Percentiles rank a stretch among this genome's conserved stretches.
These are phyloP conservation scores for Saxispiralis lemnorum DNA, from an alignment of 495 filamentous ascomycete genomes.

Conservation along the genomic window DNA sequence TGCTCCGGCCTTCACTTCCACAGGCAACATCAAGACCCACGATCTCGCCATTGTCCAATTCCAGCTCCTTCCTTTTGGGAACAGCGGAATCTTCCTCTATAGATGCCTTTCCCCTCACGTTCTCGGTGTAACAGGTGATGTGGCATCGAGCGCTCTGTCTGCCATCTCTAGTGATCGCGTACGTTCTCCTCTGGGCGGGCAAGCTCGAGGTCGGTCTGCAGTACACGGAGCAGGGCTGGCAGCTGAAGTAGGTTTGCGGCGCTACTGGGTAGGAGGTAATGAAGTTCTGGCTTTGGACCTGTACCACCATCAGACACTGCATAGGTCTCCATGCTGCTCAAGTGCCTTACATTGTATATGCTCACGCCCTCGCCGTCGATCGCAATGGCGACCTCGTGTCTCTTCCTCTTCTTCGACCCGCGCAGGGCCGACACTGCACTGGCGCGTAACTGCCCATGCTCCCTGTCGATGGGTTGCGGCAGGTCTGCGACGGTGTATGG, in stretches of 20 bases:
- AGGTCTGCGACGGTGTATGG: slow-evolving; percentile 23
- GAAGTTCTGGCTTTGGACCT: slow-evolving; percentile 66
- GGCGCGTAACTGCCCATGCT: slow-evolving; percentile 17
- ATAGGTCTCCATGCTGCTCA: not conserved
- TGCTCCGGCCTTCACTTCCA: slow-evolving; percentile 1
- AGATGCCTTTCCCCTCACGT: not conserved
- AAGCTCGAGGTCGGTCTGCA: slow-evolving; percentile 34
- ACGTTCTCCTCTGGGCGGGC: slow-evolving; percentile 53
- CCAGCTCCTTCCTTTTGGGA: slow-evolving; percentile 3
- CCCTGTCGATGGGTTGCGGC: slow-evolving; percentile 16
- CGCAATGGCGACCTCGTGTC: slow-evolving; percentile 65
- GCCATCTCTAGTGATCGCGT: slow-evolving; percentile 31
- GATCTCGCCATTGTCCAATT: slow-evolving; percentile 32
- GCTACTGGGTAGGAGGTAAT: slow-evolving; percentile 73
- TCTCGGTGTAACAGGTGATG: slow-evolving; percentile 24
- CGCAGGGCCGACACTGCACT: slow-evolving; percentile 44
- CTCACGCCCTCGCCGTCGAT: slow-evolving; percentile 84
- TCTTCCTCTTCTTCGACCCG: slow-evolving; percentile 65
- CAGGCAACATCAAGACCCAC: slow-evolving; percentile 22
- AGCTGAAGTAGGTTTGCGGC: slow-evolving; percentile 61
- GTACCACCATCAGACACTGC: slow-evolving; percentile 13
- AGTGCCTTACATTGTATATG: slow-evolving; percentile 63
- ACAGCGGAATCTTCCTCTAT: not conserved
- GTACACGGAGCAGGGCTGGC: slow-evolving; percentile 58
- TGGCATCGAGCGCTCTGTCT: slow-evolving; percentile 6